Evolutionary conservation across 2,329 filamentous ascomycete genomes (phyloP).

Genomic region (Claviceps sp.): DNA sequence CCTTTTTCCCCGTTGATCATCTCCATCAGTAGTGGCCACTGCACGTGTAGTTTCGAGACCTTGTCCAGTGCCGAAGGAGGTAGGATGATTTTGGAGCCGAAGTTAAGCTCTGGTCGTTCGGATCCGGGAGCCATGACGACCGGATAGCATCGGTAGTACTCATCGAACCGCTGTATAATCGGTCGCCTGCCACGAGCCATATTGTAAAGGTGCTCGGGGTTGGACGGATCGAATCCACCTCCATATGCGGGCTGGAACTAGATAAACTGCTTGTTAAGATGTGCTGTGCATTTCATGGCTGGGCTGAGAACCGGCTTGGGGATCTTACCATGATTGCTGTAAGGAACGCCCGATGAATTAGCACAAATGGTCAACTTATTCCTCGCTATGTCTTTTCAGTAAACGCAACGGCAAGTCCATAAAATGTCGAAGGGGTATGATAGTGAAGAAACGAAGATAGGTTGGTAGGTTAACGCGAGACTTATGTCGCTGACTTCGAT

Average conservation of each 20-base stretch:
- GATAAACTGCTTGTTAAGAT: background rate
- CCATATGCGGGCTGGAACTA: conserved; percentile 20
- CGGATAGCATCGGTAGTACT: conserved; percentile 97
- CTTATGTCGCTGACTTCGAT: background rate
- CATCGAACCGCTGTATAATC: conserved; percentile 72
- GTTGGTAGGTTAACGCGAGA: background rate
- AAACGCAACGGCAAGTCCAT: background rate
- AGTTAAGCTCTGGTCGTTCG: conserved; percentile 81
- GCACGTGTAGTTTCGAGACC: conserved; percentile 87
- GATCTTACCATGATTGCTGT: conserved; percentile 1
- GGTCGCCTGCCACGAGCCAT: conserved; percentile 35
- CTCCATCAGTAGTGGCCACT: conserved; percentile 96
- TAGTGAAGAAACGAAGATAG: background rate
- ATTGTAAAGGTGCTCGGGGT: conserved; percentile 35
- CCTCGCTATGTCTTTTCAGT: background rate
- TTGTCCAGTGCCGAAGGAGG: conserved; percentile 96
- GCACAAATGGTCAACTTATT: background rate
- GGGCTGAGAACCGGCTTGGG: background rate
- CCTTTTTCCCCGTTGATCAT: conserved; percentile 75
- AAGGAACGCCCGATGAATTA: background rate
- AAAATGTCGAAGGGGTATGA: background rate
- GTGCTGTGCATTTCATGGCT: background rate
- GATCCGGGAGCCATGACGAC: conserved; percentile 86
- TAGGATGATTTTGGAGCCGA: conserved; percentile 94
- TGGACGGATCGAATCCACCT: conserved; percentile 31